Base-by-base conservation (phyloP, 1,139 yeast genomes). In the Blastobotrys persicus region DNA sequence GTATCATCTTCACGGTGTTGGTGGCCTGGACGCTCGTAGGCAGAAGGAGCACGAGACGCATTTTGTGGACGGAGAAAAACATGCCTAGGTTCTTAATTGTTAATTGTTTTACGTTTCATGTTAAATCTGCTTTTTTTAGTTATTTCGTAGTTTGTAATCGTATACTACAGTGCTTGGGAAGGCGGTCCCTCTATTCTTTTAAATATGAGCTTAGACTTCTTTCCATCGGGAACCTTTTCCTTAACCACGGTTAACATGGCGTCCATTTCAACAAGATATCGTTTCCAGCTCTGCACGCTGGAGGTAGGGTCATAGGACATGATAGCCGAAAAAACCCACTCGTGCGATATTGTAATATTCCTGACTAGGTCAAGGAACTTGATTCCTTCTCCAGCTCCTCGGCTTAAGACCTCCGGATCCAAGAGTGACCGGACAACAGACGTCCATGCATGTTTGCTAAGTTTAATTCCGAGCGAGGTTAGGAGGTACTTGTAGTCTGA, bases 381-480 rank as follows among this genome's bases (percentile, higher is more conserved):
- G 17, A 39, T 34, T 4, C 44, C 45, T 5, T 45, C 43, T 37
- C 47, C 51, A 19, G 40, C 48, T 17, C 20, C 19, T n/a, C 31
- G 37, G 34, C 34, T 38, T 23, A 26, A 17, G 12, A 38, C 26
- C 9, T 31, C 44, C 11, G 46, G 46, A n/a, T 37, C 17, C 4
- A 50, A 38, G 9, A 45, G n/a, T 5, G 47, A 14, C 49, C 49
- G 48, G 42, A 52, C 45, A 5, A 52, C 28, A n/a, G 47, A 46
- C 52, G 49, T 50, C 58, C 58, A 55, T 12, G 57, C 56, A 12
- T 48, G 46, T 9, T 47, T 44, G 42, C 39, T 37, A 23, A 13
- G 26, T 23, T 43, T 23, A 28, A 43, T 19, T 16, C 44, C 44
- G 14, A 47, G 31, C 13, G 34, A 28, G 9, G 39, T 20, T 19